Conservation (phyloP, 768 basidiomycete species). For the Russula vinacea region DNA sequence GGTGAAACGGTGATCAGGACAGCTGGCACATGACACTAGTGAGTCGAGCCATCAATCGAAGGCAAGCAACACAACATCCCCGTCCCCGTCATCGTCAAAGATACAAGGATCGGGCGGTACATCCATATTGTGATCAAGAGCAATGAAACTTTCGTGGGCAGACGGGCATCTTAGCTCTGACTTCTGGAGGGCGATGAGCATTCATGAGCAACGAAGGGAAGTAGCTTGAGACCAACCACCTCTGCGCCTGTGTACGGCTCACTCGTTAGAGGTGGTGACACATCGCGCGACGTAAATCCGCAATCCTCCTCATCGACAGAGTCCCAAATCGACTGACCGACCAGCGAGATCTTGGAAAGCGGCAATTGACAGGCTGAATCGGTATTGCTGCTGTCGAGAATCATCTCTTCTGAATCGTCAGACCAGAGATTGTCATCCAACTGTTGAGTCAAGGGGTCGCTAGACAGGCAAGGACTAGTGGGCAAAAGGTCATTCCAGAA, state of each 20-base stretch:
- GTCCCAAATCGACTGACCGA: constrained; percentile 2
- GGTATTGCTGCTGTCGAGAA: not conserved
- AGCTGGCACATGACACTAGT: constrained; percentile 1
- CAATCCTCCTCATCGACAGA: not conserved
- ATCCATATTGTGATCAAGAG: constrained; percentile 12
- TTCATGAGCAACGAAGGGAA: not conserved
- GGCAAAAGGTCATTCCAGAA: constrained; percentile 10
- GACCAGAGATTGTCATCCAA: constrained; percentile 17
- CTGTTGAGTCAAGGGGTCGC: not conserved
- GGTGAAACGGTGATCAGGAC: not conserved
- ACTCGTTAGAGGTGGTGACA: constrained; percentile 3
- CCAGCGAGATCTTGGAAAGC: constrained; percentile 4
- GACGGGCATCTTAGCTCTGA: not conserved
- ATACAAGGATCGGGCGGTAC: constrained; percentile 2
- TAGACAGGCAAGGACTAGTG: constrained; percentile 6
- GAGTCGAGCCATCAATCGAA: constrained; percentile 12
- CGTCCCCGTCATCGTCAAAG: constrained; percentile 16
- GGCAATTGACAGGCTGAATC: constrained; percentile 2
- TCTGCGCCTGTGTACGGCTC: not conserved
- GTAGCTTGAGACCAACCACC: not conserved
- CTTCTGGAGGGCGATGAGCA: not conserved
- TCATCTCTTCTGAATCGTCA: constrained; percentile 4
- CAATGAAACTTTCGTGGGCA: constrained; percentile 10
- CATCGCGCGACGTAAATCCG: not conserved
- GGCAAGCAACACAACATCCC: constrained; percentile 10